Evolutionary conservation across 495 filamentous ascomycete genomes (phyloP), one percentile per base, ranked within the genome.

Genomic region (Trichoderma virens): DNA sequence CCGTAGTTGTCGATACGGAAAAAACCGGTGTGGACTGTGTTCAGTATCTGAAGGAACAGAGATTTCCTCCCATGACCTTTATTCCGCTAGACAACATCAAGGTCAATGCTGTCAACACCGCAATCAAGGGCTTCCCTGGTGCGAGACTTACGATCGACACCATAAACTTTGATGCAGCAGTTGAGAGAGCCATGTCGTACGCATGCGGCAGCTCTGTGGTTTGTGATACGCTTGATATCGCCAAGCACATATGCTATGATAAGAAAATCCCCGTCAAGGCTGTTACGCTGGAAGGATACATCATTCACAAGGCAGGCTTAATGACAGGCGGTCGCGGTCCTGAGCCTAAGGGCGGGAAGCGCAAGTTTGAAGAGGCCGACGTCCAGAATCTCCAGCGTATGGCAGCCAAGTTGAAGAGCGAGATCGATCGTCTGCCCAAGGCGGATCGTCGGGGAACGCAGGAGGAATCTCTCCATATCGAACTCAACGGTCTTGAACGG

Each of bases 11-110:
- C n/a, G 94, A 99, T 69, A 95, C 88, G 31, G 92, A 97, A 70
- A 97, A 94, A 79, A 93, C 88, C 0, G 95, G 90, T 32, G 89
- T 90, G 66, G 91, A 97, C 66, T 98, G 93, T 70, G 93, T 99
- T 51, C 88, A 96, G 69, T 94, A 95, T 74, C 83, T 98, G 59
- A 91, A 91, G 65, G 92, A 97, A 62, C 92, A 97, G 70, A 86
- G 89, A 38, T 84, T 87, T 25, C 86, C 90, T 28, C 90, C 91
- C 66, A 87, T 92, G 64, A 97, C 90, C 1, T 98, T 98, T 74
- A 89, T 98, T 63, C 94, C 94, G 0, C 82, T 98, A 14, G 94
- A 99, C 76, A 97, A 96, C 28, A 97, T 99, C 70, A 94, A 97
- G 68, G 90, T 96, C 70, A 91, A 88, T 70, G 85, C 89, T 11